These are phyloP conservation scores for Chaetomium olivaceum DNA, from an alignment of 2,329 filamentous ascomycete species.

Conservation along the genomic window DNA sequence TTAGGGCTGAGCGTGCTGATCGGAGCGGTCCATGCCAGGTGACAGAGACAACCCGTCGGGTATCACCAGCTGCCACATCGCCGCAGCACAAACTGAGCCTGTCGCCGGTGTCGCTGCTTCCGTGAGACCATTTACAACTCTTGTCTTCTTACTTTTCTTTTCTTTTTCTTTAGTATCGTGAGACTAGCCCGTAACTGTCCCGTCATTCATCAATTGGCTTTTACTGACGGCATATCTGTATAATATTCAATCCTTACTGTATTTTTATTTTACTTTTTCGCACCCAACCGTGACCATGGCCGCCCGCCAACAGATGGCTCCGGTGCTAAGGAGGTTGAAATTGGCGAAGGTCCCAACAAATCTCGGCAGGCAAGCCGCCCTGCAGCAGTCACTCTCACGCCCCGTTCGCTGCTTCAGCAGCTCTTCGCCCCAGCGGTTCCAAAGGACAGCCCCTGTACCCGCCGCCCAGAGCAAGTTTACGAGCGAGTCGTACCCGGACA, in stretches of 20 bases:
- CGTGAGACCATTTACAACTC: neutral
- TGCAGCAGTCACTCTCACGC: slow-evolving; percentile 23
- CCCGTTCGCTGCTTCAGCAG: slow-evolving; percentile 29
- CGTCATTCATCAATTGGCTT: neutral
- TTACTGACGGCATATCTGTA: neutral
- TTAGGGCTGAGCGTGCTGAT: neutral
- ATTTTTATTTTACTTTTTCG: neutral
- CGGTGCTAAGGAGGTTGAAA: slow-evolving; percentile 27
- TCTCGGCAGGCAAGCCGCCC: slow-evolving; percentile 22
- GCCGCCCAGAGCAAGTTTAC: slow-evolving; percentile 63
- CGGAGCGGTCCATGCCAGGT: neutral
- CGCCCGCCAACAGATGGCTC: slow-evolving; percentile 28
- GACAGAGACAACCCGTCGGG: neutral
- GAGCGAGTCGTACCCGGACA: slow-evolving; percentile 77
- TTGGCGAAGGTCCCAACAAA: slow-evolving; percentile 21
- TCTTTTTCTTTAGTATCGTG: neutral
- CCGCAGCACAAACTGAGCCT: neutral
- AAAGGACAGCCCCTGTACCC: slow-evolving; percentile 14
- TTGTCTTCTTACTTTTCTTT: neutral
- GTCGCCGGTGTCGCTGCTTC: slow-evolving; percentile 22
- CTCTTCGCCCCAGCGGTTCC: slow-evolving; percentile 22
- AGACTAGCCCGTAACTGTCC: neutral
- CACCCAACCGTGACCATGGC: slow-evolving; percentile 23
- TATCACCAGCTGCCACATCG: neutral
- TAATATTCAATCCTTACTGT: neutral